A percentile compares a stretch with the other conserved stretches of the same genome.
Conservation (phyloP, 257 asterid species). For the Thymus mandschuricus region DNA sequence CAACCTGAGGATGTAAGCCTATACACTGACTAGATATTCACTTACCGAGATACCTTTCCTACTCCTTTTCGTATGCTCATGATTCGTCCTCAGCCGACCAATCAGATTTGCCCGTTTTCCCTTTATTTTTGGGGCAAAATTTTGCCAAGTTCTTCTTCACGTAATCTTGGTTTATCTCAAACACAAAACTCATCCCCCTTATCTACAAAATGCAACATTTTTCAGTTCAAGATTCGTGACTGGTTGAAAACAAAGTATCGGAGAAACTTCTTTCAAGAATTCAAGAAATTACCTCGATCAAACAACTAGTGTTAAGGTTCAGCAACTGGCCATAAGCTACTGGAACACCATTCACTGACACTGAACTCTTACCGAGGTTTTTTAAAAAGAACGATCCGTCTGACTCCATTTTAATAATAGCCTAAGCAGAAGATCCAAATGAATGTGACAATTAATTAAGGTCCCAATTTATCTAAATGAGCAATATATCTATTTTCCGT, state of each 20-base stretch:
- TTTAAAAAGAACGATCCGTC: slow-evolving; percentile 80
- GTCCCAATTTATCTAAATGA: background rate
- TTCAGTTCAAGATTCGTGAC: background rate
- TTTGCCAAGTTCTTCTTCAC: slow-evolving; percentile 53
- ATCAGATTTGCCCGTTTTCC: slow-evolving; percentile 45
- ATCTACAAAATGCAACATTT: slow-evolving; percentile 49
- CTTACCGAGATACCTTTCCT: slow-evolving; percentile 33
- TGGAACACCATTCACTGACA: slow-evolving; percentile 72
- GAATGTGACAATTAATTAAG: slow-evolving; percentile 6
- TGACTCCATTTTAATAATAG: slow-evolving; percentile 82
- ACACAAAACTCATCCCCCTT: slow-evolving; percentile 77
- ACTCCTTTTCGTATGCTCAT: slow-evolving; percentile 26
- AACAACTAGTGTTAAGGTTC: slow-evolving; percentile 68
- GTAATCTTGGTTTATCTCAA: slow-evolving; percentile 63
- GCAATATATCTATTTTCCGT: background rate
- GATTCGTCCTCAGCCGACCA: slow-evolving; percentile 45
- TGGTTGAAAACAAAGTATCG: too few species aligned
- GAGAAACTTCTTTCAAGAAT: background rate
- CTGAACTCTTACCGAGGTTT: slow-evolving; percentile 84
- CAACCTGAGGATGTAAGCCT: slow-evolving; percentile 28
- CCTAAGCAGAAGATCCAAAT: slow-evolving; percentile 53
- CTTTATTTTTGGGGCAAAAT: slow-evolving; percentile 40
- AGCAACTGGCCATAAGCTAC: slow-evolving; percentile 72
- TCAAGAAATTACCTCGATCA: slow-evolving; percentile 75
- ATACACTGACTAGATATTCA: slow-evolving; percentile 21